A percentile compares a stretch with the other conserved stretches of the same genome.
phyloP scores from a whole-genome alignment of 208 protist species.

The Crithidia mellificae region DNA sequence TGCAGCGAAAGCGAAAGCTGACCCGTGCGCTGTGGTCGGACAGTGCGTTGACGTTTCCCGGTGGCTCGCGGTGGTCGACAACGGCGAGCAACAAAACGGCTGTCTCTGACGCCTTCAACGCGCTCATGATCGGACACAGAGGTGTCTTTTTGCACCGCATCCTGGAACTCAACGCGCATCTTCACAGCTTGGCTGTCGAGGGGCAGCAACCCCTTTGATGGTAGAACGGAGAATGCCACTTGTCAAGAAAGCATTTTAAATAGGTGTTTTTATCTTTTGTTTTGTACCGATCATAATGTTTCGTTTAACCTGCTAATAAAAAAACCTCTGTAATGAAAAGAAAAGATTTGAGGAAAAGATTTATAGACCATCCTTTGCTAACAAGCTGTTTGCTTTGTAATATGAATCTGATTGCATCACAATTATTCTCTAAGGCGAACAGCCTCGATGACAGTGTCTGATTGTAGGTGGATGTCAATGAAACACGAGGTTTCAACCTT shows the following conservation, averaged over 20 bases:
- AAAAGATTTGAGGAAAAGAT: too few species aligned
- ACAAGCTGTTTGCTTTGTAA: too few species aligned
- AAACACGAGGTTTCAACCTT: too few species aligned
- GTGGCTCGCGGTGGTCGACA: slow-evolving; percentile 23
- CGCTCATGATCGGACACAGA: slow-evolving; percentile 28
- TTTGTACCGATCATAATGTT: too few species aligned
- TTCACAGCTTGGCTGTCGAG: slow-evolving; percentile 27
- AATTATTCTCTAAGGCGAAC: too few species aligned
- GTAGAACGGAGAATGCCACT: neutral
- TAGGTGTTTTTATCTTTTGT: too few species aligned
- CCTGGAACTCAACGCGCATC: slow-evolving; percentile 20
- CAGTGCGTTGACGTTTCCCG: neutral
- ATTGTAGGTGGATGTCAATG: too few species aligned
- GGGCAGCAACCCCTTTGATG: neutral
- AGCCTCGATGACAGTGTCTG: too few species aligned
- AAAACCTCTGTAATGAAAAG: too few species aligned
- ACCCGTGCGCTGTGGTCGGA: slow-evolving; percentile 7
- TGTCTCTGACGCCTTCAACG: slow-evolving; percentile 39
- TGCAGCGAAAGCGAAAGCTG: slow-evolving; percentile 19
- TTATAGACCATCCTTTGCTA: too few species aligned
- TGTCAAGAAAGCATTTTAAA: neutral
- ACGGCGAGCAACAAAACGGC: neutral
- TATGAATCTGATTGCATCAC: too few species aligned
- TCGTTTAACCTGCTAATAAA: too few species aligned
- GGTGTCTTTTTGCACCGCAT: slow-evolving; percentile 35